A percentile compares a stretch with the other conserved stretches of the same genome.
phyloP scores from a whole-genome alignment of 495 filamentous ascomycete genomes.

The Penicilliopsis zonata region DNA sequence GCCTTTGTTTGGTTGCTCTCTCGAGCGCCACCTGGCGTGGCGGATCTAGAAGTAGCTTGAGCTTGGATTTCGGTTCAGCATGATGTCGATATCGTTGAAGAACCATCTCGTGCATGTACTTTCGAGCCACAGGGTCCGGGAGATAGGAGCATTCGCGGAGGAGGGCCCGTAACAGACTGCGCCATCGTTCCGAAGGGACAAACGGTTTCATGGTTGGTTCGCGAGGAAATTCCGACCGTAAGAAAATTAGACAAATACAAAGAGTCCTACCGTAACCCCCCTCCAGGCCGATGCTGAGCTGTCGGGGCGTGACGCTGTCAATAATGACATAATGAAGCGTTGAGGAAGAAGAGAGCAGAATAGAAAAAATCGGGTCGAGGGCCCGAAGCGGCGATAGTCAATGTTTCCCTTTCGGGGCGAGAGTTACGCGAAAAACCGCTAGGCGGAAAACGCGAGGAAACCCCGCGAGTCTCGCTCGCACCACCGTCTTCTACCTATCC shows the following conservation, averaged over 20 bases:
- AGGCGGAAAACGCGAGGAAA: constrained; percentile 13
- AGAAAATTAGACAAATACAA: too few species aligned
- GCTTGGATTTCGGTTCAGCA: constrained; percentile 2
- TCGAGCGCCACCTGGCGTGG: constrained; percentile 8
- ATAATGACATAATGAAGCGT: too few species aligned
- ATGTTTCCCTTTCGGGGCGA: constrained; percentile 11
- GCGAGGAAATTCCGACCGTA: too few species aligned
- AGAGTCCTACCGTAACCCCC: too few species aligned
- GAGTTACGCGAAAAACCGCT: constrained; percentile 12
- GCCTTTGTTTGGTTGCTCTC: constrained; percentile 11
- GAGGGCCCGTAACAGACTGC: constrained; percentile 61
- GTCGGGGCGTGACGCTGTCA: too few species aligned
- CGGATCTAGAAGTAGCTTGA: constrained; percentile 2
- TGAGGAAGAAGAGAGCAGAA: too few species aligned
- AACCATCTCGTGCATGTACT: constrained; percentile 45
- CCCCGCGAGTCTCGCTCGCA: constrained; percentile 21
- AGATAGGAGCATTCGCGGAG: constrained; percentile 82
- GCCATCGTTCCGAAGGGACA: constrained; percentile 23
- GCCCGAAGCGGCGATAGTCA: constrained; percentile 13
- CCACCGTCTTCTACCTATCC: background rate
- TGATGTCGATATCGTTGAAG: constrained; percentile 40
- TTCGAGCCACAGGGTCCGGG: constrained; percentile 56
- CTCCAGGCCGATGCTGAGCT: too few species aligned
- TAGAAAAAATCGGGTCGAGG: constrained; percentile 2
- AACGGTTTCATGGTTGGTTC: constrained; percentile 2